These are phyloP conservation scores for Geosmithia putterillii DNA, from an alignment of 2,329 filamentous ascomycete genomes.

Conservation along the genomic window DNA sequence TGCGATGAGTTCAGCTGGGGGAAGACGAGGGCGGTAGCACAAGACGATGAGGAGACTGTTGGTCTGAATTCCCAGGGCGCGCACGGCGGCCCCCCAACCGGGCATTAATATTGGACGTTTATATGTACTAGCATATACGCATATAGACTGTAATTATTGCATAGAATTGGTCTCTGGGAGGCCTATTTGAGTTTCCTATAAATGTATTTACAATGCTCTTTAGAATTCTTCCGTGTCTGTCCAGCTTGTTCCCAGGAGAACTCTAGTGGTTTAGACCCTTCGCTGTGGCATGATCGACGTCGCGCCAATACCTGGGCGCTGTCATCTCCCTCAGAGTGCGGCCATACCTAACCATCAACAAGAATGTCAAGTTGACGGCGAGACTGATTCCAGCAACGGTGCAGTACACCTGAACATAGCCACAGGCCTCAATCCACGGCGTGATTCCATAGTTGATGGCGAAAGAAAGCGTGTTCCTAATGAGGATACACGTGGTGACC, in stretches of 20 bases:
- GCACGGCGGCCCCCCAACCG: neutral
- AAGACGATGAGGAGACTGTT: constrained; percentile 6
- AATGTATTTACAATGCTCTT: too few relatives aligned
- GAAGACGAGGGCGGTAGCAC: constrained; percentile 26
- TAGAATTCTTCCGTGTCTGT: neutral
- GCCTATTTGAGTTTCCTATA: too few relatives aligned
- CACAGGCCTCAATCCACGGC: constrained; percentile 17
- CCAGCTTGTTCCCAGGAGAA: neutral
- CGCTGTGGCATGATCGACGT: constrained; percentile 14
- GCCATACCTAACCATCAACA: constrained; percentile 34
- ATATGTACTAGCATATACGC: neutral
- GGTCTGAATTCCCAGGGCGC: neutral
- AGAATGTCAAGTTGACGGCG: constrained; percentile 24
- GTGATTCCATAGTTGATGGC: constrained; percentile 22
- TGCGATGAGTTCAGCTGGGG: constrained; percentile 34
- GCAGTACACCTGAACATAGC: constrained; percentile 23
- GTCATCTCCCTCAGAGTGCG: constrained; percentile 25
- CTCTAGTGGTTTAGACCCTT: constrained; percentile 8
- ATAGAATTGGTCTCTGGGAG: too few relatives aligned
- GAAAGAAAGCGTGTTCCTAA: constrained; percentile 25
- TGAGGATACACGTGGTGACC: constrained; percentile 16
- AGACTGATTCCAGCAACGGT: constrained; percentile 20
- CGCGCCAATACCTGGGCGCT: constrained; percentile 21
- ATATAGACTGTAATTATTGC: neutral
- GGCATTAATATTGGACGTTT: neutral